phyloP scores from a whole-genome alignment of 257 asterid species.

The Lithospermum erythrorhizon region DNA sequence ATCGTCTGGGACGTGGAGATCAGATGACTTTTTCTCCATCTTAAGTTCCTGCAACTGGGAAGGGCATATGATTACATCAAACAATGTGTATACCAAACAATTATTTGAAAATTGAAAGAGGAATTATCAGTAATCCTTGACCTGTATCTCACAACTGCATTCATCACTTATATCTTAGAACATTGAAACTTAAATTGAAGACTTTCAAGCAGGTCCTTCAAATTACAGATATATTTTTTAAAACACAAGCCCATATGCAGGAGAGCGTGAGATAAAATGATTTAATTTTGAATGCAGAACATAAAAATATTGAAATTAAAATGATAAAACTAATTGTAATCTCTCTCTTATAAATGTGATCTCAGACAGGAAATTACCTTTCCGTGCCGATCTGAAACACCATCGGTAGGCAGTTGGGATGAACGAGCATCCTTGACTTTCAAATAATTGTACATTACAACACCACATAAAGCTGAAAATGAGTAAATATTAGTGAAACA shows the following conservation, averaged over 20 bases:
- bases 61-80: too few species aligned
- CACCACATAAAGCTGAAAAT: constrained; percentile 79
- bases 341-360: background rate
- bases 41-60: constrained; percentile 36
- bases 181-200: background rate
- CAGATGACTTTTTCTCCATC: constrained; percentile 64
- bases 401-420: constrained; percentile 36
- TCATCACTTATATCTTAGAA: background rate
- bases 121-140: too few species aligned
- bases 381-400: constrained; percentile 38
- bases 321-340: background rate
- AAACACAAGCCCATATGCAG: too few species aligned
- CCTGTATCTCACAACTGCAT: background rate
- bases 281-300: background rate
- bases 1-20: constrained; percentile 34
- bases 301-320: background rate
- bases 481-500: constrained; percentile 1
- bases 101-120: too few species aligned
- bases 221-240: too few species aligned
- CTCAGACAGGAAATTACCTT: constrained; percentile 35
- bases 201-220: background rate
- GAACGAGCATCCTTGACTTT: constrained; percentile 51
- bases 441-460: constrained; percentile 57
- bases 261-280: too few species aligned
- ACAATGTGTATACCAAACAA: too few species aligned